Evolutionary conservation across 2,329 filamentous ascomycete species (phyloP).

Genomic region (Lecanicillium sp.): DNA sequence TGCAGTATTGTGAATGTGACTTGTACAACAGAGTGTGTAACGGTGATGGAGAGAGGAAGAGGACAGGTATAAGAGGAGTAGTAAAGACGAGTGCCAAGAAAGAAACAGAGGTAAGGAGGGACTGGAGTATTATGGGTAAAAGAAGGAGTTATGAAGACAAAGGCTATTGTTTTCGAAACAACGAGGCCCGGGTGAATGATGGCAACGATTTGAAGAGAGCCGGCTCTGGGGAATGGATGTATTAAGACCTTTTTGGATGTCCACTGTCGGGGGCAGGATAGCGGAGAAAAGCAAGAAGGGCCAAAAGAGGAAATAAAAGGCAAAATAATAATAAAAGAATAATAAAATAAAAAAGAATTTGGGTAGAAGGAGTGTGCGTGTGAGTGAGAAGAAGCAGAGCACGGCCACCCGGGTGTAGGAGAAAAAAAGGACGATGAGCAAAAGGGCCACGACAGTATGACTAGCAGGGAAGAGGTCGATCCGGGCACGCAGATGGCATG

Average conservation of each 20-base stretch:
- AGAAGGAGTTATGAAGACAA: background rate
- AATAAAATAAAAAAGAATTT: background rate
- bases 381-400: slow-evolving; percentile 1
- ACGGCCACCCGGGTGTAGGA: background rate
- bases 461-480: slow-evolving; percentile 5
- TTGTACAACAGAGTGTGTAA: slow-evolving; percentile 2
- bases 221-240: slow-evolving; percentile 9
- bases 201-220: background rate
- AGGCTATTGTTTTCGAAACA: slow-evolving; percentile 6
- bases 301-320: background rate
- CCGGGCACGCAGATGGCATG: slow-evolving; percentile 7
- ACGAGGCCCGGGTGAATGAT: slow-evolving; percentile 1
- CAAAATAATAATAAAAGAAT: background rate
- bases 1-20: background rate
- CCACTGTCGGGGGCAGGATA: no score
- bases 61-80: background rate
- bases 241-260: slow-evolving; percentile 1
- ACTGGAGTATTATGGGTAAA: no score
- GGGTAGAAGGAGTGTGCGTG: slow-evolving; percentile 5
- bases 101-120: no score
- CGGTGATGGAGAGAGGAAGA: background rate
- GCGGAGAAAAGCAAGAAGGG: background rate
- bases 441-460: slow-evolving; percentile 3
- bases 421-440: background rate
- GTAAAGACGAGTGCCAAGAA: background rate